Percentiles rank a stretch among this genome's conserved stretches.
Conservation (phyloP, 768 basidiomycete genomes). For the Polyporus arcularius region DNA sequence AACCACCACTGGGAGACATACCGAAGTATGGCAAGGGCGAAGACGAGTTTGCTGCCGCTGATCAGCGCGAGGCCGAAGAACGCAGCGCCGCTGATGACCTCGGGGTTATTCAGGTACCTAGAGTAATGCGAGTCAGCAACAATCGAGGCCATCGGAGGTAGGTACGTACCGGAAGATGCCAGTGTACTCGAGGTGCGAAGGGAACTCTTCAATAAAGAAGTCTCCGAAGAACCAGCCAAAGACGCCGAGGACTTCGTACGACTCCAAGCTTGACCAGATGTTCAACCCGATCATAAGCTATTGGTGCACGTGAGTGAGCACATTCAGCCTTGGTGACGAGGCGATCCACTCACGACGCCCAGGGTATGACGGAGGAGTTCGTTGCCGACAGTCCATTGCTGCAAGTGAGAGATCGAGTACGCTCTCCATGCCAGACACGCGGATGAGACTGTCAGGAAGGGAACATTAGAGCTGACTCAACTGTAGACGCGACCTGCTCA, state of each 20-base stretch:
- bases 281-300: conserved; percentile 74
- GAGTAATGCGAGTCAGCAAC: background rate
- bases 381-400: conserved; percentile 85
- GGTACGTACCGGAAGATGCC: conserved; percentile 85
- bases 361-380: conserved; percentile 87
- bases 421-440: conserved; percentile 87
- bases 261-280: conserved; percentile 87
- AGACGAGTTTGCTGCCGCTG: conserved; percentile 90
- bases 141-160: conserved; percentile 3
- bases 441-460: conserved; percentile 65
- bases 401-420: conserved; percentile 64
- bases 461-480: background rate
- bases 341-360: conserved; percentile 63
- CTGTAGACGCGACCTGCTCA: background rate
- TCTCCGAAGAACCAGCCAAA: conserved; percentile 99
- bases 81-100: conserved; percentile 92
- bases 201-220: conserved; percentile 95
- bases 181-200: conserved; percentile 87
- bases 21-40: conserved; percentile 78
- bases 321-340: conserved; percentile 5
- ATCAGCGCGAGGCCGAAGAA: conserved; percentile 94
- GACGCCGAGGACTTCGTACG: conserved; percentile 89
- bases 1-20: conserved; percentile 97
- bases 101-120: conserved; percentile 93
- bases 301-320: background rate